Conservation (phyloP, 139 green algal genomes). For the Chlorokybus atmophyticus region DNA sequence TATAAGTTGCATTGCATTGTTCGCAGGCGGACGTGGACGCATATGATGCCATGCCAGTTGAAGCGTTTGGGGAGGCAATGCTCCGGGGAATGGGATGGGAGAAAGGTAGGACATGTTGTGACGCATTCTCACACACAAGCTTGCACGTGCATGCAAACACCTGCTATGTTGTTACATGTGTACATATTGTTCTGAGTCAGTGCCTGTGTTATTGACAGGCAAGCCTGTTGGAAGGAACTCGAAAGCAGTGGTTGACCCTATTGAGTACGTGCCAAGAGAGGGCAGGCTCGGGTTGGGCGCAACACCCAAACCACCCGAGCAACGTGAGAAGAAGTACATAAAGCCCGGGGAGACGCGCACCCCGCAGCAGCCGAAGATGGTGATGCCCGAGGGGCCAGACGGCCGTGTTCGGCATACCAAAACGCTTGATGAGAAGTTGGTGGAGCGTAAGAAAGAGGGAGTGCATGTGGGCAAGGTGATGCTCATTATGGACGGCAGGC, state of each 20-base stretch:
- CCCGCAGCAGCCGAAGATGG: slow-evolving; percentile 18
- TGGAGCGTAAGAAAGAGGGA: slow-evolving; percentile 28
- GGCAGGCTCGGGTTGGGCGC: slow-evolving; percentile 36
- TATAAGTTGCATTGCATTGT: no score
- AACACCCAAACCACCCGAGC: slow-evolving; percentile 12
- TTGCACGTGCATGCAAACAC: no score
- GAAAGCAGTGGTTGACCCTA: slow-evolving; percentile 22
- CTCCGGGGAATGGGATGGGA: slow-evolving; percentile 37
- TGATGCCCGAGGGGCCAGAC: slow-evolving; percentile 16
- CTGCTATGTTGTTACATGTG: no score
- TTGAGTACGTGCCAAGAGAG: slow-evolving; percentile 34
- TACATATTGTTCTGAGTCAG: no score
- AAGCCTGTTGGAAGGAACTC: slow-evolving; percentile 34
- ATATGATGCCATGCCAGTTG: slow-evolving; percentile 42
- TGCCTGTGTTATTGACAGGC: no score
- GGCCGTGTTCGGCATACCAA: slow-evolving; percentile 27
- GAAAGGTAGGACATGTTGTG: no score
- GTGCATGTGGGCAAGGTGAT: slow-evolving; percentile 30
- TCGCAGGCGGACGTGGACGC: slow-evolving; percentile 10
- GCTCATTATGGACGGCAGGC: slow-evolving; percentile 23
- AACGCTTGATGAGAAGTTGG: slow-evolving; percentile 35
- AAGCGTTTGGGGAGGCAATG: slow-evolving; percentile 40
- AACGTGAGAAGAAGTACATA: slow-evolving; percentile 27
- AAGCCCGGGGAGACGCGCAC: slow-evolving; percentile 31
- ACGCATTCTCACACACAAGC: no score